phyloP scores from a whole-genome alignment of 345 rosid genomes.

The Boechera stricta region DNA sequence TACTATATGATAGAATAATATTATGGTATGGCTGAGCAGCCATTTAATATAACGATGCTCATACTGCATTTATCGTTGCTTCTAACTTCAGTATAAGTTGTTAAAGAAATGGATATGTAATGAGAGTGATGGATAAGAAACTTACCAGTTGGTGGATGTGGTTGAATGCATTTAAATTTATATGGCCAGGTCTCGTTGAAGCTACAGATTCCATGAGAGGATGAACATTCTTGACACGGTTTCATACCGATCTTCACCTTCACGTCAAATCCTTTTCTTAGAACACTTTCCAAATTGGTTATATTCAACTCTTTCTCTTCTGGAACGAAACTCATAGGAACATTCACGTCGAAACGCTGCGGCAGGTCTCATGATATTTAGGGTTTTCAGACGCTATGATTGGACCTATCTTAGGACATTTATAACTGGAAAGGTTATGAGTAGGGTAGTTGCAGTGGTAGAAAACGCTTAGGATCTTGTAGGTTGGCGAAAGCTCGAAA shows the following conservation, averaged over 20 bases:
- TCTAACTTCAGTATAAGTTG: too few species aligned
- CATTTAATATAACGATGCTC: too few species aligned
- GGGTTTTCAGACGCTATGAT: neutral
- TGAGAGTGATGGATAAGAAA: neutral
- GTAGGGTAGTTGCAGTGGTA: fast-evolving
- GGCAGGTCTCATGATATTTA: neutral
- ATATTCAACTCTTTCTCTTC: too few species aligned
- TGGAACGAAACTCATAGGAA: neutral
- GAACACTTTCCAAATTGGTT: neutral
- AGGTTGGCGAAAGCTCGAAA: neutral
- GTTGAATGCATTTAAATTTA: neutral
- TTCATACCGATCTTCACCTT: slow-evolving; percentile 17
- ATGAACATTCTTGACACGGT: slow-evolving; percentile 6
- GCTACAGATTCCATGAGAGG: neutral
- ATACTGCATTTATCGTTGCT: too few species aligned
- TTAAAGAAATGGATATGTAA: too few species aligned
- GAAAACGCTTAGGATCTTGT: neutral
- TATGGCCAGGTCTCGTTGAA: neutral
- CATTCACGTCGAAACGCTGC: neutral
- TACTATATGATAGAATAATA: too few species aligned
- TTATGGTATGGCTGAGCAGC: too few species aligned
- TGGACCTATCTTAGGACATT: neutral
- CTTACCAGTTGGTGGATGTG: neutral
- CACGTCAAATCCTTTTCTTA: slow-evolving; percentile 43
- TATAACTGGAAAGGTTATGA: neutral